Base-by-base conservation (phyloP, 768 basidiomycete genomes). In the Lactifluus hygrophoroides region DNA sequence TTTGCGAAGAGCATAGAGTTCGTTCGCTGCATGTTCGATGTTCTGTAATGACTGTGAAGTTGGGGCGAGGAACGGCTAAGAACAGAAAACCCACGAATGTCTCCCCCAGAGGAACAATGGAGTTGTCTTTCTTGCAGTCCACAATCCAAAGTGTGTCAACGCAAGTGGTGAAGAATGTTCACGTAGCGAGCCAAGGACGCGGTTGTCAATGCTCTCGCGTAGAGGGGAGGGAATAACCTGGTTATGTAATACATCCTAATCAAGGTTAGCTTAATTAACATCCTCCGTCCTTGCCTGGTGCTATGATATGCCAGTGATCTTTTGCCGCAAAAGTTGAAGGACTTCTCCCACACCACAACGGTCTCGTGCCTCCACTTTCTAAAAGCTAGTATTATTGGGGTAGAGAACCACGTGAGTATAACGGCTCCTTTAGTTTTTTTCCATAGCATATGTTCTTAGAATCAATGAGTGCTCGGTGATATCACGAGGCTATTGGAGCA, bases 1-100 rank as follows among this genome's bases (percentile, higher is more conserved):
- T 94, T 95, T 48, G 90, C 90, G 65, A 90, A 92, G 43, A 92
- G 75, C 85, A 82, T 81, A 37, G 75, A 71, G 44, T 76, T 76
- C 49, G 71, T 64, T 45, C 63, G 63, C 38, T 64, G 63, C 63
- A 64, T 64, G 54, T 10, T 44, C 21, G 30, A 23, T 23, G 28
- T 51, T 34, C 25, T 28, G 19, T 43, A 35, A 28, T 9, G 32
- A 43, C 30, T 9, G 44, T 16, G 19, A 35, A 38, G 37, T 34
- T 11, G 48, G 21, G 35, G 25, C 11, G 21, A 45, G 23, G 25
- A 49, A 48, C 17, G 10, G 19, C 8, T 3, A 10, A 44, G 7
- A 42, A 16, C 1, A 27, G 38, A 35, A 17, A 21, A 32, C 35
- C 23, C 5, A 49, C 32, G 28, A 43, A 0, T 17, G 6, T 14